Base-by-base conservation (phyloP, 2,329 filamentous ascomycete species). In the Plectosphaerella cucumerina region DNA sequence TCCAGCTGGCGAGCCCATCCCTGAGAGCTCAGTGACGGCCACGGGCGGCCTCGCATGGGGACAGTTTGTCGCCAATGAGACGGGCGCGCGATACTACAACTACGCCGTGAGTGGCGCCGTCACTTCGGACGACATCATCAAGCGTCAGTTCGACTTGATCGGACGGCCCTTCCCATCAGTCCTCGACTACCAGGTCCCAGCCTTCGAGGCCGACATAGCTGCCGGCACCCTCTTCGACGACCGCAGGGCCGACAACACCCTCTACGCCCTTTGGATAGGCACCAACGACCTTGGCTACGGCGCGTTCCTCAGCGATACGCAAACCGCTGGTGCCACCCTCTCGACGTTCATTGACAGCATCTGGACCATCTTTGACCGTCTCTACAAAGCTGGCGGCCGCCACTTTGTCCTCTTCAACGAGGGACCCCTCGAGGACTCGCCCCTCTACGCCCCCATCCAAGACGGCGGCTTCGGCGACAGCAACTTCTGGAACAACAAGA, bases 241-340 rank as follows among this genome's bases (percentile, higher is more conserved):
- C 56, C 67, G 75, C 44, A 74, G 72, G 2, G 59, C 76, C 2
- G 68, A 79, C 26, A 82, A 84, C 55, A 89, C 87, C 0, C 82
- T 89, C 3, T 92, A 90, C 60, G 77, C 82, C 1, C 78, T 92
- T 47, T 92, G 86, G 86, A 90, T 92, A 59, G 89, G 89, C 3
- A 91, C 87, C 21, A 93, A 93, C 62, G 89, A 94, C 60, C 71
- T 93, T 10, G 87, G 88, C 20, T 75, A 73, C 51, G 67, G 75
- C 48, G 85, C 78, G 9, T 86, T 91, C 61, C 65, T 92, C 31
- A 82, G 77, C 5, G 85, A 90, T 61, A 75, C 73, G 21, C 84
- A 90, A 62, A 66, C 76, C 5, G 59, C 70, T 0, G 79, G 77
- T 12, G 83, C 81, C 21, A 85, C 80, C 2, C 75, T 91, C 6